Evolutionary conservation across 208 protist genomes (phyloP).

Genomic region (Acanthamoeba culbertsoni): DNA sequence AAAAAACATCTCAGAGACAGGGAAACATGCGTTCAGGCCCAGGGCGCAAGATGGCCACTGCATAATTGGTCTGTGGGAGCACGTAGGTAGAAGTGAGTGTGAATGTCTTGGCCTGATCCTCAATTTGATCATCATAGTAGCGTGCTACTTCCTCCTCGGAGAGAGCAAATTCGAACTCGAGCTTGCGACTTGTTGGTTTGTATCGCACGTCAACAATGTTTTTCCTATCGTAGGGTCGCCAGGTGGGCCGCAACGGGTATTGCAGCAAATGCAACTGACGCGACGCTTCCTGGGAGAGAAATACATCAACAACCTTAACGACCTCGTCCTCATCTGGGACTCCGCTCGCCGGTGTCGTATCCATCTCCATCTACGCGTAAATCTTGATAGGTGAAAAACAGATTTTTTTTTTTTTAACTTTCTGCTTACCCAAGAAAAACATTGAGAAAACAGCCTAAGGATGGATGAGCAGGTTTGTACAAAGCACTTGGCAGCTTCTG

Average conservation of each 20-base stretch:
- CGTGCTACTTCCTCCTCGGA: not conserved
- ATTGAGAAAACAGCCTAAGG: too few relatives aligned
- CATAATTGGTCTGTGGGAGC: constrained; percentile 31
- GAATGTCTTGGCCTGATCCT: not conserved
- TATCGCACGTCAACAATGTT: constrained; percentile 54
- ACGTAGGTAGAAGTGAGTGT: constrained; percentile 25
- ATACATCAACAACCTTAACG: constrained; percentile 58
- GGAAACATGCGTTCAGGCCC: not conserved
- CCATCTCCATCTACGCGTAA: too few relatives aligned
- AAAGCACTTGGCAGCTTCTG: too few relatives aligned
- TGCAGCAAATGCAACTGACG: constrained; percentile 59
- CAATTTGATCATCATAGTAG: not conserved
- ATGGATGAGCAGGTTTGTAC: too few relatives aligned
- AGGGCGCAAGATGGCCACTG: not conserved
- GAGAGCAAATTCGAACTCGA: constrained; percentile 64
- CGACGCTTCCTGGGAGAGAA: constrained; percentile 42
- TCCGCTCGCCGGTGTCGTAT: too few relatives aligned
- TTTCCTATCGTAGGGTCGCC: constrained; percentile 57
- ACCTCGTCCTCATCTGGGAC: constrained; percentile 60
- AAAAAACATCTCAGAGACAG: not conserved
- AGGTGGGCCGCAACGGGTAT: constrained; percentile 55
- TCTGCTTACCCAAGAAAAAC: too few relatives aligned
- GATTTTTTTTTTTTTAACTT: too few relatives aligned
- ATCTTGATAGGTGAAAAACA: too few relatives aligned
- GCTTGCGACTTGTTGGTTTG: constrained; percentile 46